These are phyloP conservation scores for Rhizopogon vulgaris DNA, from an alignment of 768 basidiomycete genomes.

Conservation along the genomic window DNA sequence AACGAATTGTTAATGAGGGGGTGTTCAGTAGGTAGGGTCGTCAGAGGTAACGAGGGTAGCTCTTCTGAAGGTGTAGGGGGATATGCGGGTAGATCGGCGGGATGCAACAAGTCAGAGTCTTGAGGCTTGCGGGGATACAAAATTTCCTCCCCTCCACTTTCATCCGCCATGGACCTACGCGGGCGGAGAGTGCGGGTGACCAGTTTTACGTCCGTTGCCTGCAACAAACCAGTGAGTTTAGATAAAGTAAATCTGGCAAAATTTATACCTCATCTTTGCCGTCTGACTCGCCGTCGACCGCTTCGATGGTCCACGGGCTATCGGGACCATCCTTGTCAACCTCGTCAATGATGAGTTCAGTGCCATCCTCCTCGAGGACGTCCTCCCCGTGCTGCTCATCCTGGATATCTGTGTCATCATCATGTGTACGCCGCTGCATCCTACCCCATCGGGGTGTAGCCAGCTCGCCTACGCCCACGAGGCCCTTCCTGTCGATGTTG, in stretches of 20 bases:
- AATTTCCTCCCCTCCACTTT: slow-evolving; percentile 89
- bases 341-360: slow-evolving; percentile 24
- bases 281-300: slow-evolving; percentile 72
- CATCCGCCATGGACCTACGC: slow-evolving; percentile 66
- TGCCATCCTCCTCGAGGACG: slow-evolving; percentile 20
- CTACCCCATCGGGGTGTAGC: slow-evolving; percentile 92
- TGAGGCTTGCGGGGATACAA: slow-evolving; percentile 68
- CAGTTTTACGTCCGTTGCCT: slow-evolving; percentile 41
- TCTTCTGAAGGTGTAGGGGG: slow-evolving; percentile 21
- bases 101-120: slow-evolving; percentile 22
- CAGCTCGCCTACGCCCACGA: slow-evolving; percentile 94
- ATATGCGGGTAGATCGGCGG: slow-evolving; percentile 26
- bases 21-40: slow-evolving; percentile 26
- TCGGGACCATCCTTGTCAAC: slow-evolving; percentile 54
- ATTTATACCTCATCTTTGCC: slow-evolving; percentile 59
- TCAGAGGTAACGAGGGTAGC: slow-evolving; percentile 15
- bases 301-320: slow-evolving; percentile 87
- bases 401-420: slow-evolving; percentile 25
- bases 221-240: not conserved
- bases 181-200: slow-evolving; percentile 47
- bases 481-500: slow-evolving; percentile 74
- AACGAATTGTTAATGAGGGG: slow-evolving; percentile 23
- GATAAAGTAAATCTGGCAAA: not conserved
- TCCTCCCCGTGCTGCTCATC: slow-evolving; percentile 36
- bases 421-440: slow-evolving; percentile 35